Conservation (phyloP, 345 rosid species). For the Stellera chamaejasme region DNA sequence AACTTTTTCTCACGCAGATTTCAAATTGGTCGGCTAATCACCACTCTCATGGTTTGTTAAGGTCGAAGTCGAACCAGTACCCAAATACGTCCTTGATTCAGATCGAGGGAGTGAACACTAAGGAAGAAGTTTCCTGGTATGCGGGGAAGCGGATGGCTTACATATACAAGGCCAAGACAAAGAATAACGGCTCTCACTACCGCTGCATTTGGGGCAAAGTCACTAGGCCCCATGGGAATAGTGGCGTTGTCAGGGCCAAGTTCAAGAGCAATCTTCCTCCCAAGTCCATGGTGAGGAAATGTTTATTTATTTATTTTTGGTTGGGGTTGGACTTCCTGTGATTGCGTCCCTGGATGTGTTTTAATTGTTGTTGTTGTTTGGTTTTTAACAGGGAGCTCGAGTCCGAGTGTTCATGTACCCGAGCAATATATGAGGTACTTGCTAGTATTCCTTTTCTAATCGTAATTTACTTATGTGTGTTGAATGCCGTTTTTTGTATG, state of each 20-base stretch:
- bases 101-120: slow-evolving; percentile 64
- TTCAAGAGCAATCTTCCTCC: slow-evolving; percentile 73
- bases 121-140: slow-evolving; percentile 50
- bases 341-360: too few relatives aligned
- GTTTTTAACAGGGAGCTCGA: slow-evolving; percentile 31
- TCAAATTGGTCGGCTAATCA: neutral
- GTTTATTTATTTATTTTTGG: too few relatives aligned
- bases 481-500: neutral
- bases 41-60: slow-evolving; percentile 4
- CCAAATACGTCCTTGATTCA: slow-evolving; percentile 56
- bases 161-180: slow-evolving; percentile 52
- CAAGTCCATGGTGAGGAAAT: slow-evolving; percentile 41
- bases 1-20: neutral
- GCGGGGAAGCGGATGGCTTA: slow-evolving; percentile 45
- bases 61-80: slow-evolving; percentile 73
- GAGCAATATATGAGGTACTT: slow-evolving; percentile 32
- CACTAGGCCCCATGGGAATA: slow-evolving; percentile 61
- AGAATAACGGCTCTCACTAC: slow-evolving; percentile 43
- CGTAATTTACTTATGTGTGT: neutral
- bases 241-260: slow-evolving; percentile 61
- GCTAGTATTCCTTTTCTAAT: neutral
- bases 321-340: neutral
- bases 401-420: slow-evolving; percentile 61
- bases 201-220: slow-evolving; percentile 69
- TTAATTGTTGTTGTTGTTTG: too few relatives aligned